Evolutionary conservation across 805 yeast species (phyloP), one percentile per base, ranked within the genome.

Genomic region (Ogataea polymorpha): DNA sequence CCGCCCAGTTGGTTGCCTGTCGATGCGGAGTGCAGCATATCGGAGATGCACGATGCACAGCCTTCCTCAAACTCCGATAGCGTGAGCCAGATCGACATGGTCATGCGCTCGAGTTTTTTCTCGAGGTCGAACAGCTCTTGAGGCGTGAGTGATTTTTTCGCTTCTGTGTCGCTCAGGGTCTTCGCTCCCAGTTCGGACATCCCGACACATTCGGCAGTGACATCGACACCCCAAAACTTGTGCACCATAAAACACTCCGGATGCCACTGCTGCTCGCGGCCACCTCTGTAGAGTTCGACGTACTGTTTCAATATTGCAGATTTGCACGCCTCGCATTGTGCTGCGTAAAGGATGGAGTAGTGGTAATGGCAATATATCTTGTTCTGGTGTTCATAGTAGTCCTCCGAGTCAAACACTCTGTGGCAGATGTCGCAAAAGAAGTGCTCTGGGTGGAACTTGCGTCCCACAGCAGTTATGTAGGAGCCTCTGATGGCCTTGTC

Each of bases 161-260:
- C 21, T 8, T 36, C 31, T 12, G 40, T 23, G 24, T 29, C 39
- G 15, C 23, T 29, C 16, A 44, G 18, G 7, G 39, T 18, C 32
- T 34, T 46, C 13, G 47, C 25, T 23, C 45, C 42, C n/a, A 51
- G 36, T 25, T 50, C 48, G 4, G 64, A 61, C 16, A 71, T 64
- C 27, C 70, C 90, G 20, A 83, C 73, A 7, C 76, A 67, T 37
- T 75, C 81, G 0, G 84, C 73, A 1, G 83, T 74, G 16, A 93
- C 70, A 42, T 81, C 75, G 15, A 90, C 95, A 58, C 88, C 89
- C 99, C 99, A 93, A 56, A 88, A 90, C 62, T 90, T 90, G 68
- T 86, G 90, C 35, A 93, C 95, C 89, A 95, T 95, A 59, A 89
- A 93, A 68, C 99, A 93, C 61, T 95, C 98, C 2, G 97, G 98